Base-by-base conservation (phyloP, 345 rosid species). In the Geranium rotundifolium region DNA sequence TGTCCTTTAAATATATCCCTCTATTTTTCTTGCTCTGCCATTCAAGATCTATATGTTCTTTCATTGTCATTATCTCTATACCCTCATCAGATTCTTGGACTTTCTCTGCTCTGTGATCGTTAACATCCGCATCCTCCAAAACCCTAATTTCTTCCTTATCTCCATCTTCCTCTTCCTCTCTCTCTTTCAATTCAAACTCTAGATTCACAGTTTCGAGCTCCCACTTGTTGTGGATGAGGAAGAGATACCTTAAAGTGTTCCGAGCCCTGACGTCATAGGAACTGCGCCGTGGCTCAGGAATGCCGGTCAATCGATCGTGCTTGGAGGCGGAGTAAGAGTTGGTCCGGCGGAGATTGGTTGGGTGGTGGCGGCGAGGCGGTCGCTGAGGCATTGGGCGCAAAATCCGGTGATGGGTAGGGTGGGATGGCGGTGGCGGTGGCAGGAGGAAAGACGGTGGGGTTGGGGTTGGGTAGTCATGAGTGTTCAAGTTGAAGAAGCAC, bases 381-480 rank as follows among this genome's bases (percentile, higher is more conserved):
- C 91, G n/a, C 85, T 72, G 76, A 86, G 96, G 61, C 95, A 89
- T 57, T 84, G 65, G 37, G 93, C 80, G 66, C 96, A 89, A 67
- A 81, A 79, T 46, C 86, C 89, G 52, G 77, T 74, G 64, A 82
- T 62, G 57, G 92, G 77, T 30, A 72, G 71, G 58, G 72, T 17
- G 23, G 82, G 86, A 73, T 80, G 92, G 68, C 82, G 90, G 75
- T 80, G 92, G 68, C 82, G 90, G 75, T 76, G 80, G 79, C 90
- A 86, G 1, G 73, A 27, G 67, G 81, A 66, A 64, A 52, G 70
- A 4, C 84, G 87, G 72, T 67, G 81, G 19, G 52, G 19, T 4
- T 18, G 70, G 14, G 50, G 39, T 57, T 58, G 61, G 41, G 69
- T 1, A 14, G 1, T 46, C 52, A 46, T 46, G 3, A 3, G 52